phyloP scores from a whole-genome alignment of 768 basidiomycete genomes.

The Gloeophyllum trabeum region DNA sequence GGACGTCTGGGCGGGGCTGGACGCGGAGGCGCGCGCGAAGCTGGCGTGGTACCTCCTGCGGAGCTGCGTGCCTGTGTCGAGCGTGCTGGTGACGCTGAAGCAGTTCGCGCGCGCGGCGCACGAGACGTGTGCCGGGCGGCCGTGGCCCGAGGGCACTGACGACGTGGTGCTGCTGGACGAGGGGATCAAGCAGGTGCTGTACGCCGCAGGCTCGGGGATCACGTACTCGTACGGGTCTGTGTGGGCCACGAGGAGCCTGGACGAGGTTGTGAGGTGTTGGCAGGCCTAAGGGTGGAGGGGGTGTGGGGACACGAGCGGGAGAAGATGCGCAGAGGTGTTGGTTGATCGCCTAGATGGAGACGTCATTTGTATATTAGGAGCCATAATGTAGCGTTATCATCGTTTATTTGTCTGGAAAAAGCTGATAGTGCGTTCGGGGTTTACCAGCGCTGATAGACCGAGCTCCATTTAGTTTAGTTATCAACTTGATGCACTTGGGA shows the following conservation, averaged over 20 bases:
- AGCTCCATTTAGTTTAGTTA: too few relatives aligned
- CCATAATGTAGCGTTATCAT: too few relatives aligned
- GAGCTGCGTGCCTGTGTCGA: conserved; percentile 61
- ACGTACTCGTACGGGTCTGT: conserved; percentile 57
- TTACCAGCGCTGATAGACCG: too few relatives aligned
- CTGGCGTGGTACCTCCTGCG: conserved; percentile 66
- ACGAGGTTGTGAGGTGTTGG: conserved; percentile 59
- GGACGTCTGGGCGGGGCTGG: conserved; percentile 7
- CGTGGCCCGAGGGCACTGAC: conserved; percentile 39
- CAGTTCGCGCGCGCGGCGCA: conserved; percentile 55
- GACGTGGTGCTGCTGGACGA: conserved; percentile 24
- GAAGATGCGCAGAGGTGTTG: too few relatives aligned
- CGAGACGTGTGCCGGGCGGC: conserved; percentile 34
- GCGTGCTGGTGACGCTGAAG: conserved; percentile 49
- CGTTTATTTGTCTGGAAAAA: too few relatives aligned
- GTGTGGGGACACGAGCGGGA: too few relatives aligned
- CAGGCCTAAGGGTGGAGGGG: too few relatives aligned
- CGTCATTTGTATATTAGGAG: too few relatives aligned
- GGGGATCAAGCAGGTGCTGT: conserved; percentile 79
- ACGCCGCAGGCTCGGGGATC: conserved; percentile 77
- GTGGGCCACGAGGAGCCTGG: conserved; percentile 61
- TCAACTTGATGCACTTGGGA: too few relatives aligned
- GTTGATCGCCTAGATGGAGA: too few relatives aligned
- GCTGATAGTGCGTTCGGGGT: too few relatives aligned
- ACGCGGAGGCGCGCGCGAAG: conserved; percentile 17